Percentiles rank a stretch among this genome's conserved stretches.
Conservation (phyloP, 2,329 filamentous ascomycete genomes). For the Botrytis galanthina region DNA sequence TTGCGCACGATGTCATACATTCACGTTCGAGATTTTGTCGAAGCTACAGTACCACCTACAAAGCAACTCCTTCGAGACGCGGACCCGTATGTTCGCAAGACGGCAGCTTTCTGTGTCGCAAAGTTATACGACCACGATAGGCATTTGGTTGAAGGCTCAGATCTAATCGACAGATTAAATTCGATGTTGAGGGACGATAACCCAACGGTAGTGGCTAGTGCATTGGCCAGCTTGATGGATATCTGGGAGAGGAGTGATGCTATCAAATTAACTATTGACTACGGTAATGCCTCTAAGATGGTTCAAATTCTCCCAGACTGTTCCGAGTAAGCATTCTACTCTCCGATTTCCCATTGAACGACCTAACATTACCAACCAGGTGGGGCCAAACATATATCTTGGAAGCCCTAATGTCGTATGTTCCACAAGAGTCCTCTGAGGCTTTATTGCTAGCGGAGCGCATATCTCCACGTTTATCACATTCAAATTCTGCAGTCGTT, state of each 20-base stretch:
- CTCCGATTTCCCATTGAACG: not conserved
- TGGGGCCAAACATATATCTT: slow-evolving; percentile 99
- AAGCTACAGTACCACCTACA: slow-evolving; percentile 80
- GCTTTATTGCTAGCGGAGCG: slow-evolving; percentile 87
- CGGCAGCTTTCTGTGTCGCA: slow-evolving; percentile 91
- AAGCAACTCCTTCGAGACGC: slow-evolving; percentile 79
- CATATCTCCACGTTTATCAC: slow-evolving; percentile 91
- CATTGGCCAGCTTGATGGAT: slow-evolving; percentile 86
- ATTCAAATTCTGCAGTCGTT: slow-evolving; percentile 95
- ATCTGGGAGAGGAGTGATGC: slow-evolving; percentile 98
- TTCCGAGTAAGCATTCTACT: slow-evolving; percentile 70
- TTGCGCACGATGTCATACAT: slow-evolving; percentile 96
- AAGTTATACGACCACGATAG: slow-evolving; percentile 98
- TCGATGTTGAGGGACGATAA: slow-evolving; percentile 90
- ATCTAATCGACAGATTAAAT: slow-evolving; percentile 90
- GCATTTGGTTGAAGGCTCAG: slow-evolving; percentile 82
- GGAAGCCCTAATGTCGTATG: slow-evolving; percentile 95
- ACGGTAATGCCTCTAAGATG: slow-evolving; percentile 95
- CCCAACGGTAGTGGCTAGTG: slow-evolving; percentile 93
- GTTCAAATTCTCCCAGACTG: slow-evolving; percentile 94
- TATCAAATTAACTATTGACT: slow-evolving; percentile 97
- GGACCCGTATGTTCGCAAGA: slow-evolving; percentile 97
- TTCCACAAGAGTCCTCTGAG: slow-evolving; percentile 86
- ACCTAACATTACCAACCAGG: slow-evolving; percentile 52
- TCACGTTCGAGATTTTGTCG: slow-evolving; percentile 92